These are phyloP conservation scores for Geranium rotundifolium DNA, from an alignment of 345 rosid genomes.

Conservation along the genomic window DNA sequence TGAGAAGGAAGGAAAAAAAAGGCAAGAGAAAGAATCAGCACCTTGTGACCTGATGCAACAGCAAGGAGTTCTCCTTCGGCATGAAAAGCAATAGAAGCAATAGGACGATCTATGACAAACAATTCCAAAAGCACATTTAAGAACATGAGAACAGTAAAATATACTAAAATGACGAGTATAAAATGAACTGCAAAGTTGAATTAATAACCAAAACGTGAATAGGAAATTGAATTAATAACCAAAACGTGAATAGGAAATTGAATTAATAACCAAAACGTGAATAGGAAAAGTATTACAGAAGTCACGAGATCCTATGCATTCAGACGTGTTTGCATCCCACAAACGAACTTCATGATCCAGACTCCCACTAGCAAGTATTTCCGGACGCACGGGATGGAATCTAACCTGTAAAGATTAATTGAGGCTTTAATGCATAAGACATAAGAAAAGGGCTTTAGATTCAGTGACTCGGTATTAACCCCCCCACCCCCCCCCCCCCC, in stretches of 20 bases:
- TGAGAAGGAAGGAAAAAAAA: constrained; percentile 1
- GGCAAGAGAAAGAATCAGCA: constrained; percentile 13
- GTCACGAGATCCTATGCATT: constrained; percentile 59
- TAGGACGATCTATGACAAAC: constrained; percentile 48
- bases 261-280: constrained; percentile 1
- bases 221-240: no score
- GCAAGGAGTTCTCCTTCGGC: constrained; percentile 69
- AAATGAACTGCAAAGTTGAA: background rate
- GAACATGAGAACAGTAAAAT: constrained; percentile 1
- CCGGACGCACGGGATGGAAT: constrained; percentile 54
- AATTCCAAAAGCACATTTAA: constrained; percentile 3
- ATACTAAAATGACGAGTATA: background rate
- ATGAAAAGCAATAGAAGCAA: constrained; percentile 78
- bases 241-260: no score
- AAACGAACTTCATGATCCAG: constrained; percentile 70
- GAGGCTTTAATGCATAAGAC: background rate
- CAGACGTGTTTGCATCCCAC: constrained; percentile 63
- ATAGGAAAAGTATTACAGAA: constrained; percentile 33
- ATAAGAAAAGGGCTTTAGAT: background rate
- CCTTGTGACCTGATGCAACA: constrained; percentile 78
- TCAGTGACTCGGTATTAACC: background rate
- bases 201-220: no score
- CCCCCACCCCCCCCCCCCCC: no score
- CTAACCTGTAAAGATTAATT: constrained; percentile 40
- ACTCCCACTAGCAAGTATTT: constrained; percentile 70